phyloP scores from a whole-genome alignment of 2,329 filamentous ascomycete species.

The Ophiostoma sp. region DNA sequence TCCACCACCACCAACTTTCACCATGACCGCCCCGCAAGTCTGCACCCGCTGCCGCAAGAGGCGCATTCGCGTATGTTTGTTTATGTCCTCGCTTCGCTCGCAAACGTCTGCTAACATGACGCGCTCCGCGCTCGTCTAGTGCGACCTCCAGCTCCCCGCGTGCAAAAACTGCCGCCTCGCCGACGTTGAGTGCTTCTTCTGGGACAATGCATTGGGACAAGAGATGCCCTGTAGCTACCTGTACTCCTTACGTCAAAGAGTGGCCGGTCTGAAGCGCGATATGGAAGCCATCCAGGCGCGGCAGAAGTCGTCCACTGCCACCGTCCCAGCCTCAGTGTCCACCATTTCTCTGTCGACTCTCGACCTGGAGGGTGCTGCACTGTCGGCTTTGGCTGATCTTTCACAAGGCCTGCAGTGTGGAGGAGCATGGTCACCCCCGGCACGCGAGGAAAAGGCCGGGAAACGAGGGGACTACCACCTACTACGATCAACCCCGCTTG shows the following conservation, averaged over 20 bases:
- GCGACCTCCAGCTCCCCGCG: conserved; percentile 10
- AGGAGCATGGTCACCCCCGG: not conserved
- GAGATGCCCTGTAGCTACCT: conserved; percentile 17
- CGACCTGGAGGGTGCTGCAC: not conserved
- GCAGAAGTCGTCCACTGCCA: not conserved
- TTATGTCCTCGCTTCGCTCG: not conserved
- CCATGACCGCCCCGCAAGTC: conserved; percentile 3
- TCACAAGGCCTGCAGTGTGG: not conserved
- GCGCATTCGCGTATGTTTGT: not conserved
- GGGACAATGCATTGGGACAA: conserved; percentile 15
- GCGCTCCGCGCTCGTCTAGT: not conserved
- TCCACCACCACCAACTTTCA: not conserved
- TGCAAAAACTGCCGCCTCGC: conserved; percentile 19
- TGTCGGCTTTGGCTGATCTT: not conserved
- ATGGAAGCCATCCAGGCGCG: not conserved
- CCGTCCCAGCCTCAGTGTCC: not conserved
- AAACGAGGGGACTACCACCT: not conserved
- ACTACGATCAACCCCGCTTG: not conserved
- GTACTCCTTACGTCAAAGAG: not conserved
- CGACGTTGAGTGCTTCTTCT: conserved; percentile 20
- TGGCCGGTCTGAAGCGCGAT: conserved; percentile 1
- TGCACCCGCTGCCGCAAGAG: conserved; percentile 4
- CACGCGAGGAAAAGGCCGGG: not conserved
- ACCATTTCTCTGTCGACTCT: not conserved
- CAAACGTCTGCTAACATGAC: not conserved